A percentile compares a stretch with the other conserved stretches of the same genome.
Evolutionary conservation across 164 flowering plant species (phyloP).

Genomic region (Euptelea pleiosperma): DNA sequence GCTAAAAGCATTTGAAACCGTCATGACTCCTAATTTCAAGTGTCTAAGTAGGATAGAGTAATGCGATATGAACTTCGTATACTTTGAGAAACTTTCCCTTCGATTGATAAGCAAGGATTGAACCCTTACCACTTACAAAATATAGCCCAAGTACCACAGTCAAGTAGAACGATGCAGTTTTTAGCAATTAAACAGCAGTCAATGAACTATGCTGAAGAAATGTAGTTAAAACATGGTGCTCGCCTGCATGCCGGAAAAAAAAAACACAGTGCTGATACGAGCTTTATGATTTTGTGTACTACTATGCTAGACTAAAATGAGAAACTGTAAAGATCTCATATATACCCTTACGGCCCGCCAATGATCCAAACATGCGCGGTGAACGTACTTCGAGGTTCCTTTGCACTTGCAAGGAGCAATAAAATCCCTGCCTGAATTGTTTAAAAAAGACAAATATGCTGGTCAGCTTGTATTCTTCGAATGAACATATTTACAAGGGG

Average conservation of each 20-base stretch:
- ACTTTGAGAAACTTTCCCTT: neutral
- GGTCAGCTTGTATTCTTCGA: no score
- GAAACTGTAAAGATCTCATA: neutral
- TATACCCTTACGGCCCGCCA: slow-evolving; percentile 91
- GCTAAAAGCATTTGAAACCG: no score
- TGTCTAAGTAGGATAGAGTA: no score
- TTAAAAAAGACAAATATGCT: slow-evolving; percentile 8
- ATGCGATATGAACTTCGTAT: neutral
- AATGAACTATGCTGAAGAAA: neutral
- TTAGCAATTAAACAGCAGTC: neutral
- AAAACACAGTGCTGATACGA: no score
- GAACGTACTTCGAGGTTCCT: slow-evolving; percentile 92
- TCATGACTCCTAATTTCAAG: no score
- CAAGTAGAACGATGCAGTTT: no score
- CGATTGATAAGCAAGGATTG: neutral
- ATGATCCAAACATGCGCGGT: slow-evolving; percentile 91
- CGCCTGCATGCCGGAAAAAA: no score
- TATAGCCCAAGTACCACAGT: no score
- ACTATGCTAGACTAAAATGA: neutral
- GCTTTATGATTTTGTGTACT: no score
- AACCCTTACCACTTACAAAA: no score
- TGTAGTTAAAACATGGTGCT: neutral
- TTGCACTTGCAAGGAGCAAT: slow-evolving; percentile 98
- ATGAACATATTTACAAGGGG: no score
- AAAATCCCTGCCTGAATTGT: slow-evolving; percentile 76